Conservation (phyloP, 2,329 filamentous ascomycete genomes). For the Colletotrichum magnum region DNA sequence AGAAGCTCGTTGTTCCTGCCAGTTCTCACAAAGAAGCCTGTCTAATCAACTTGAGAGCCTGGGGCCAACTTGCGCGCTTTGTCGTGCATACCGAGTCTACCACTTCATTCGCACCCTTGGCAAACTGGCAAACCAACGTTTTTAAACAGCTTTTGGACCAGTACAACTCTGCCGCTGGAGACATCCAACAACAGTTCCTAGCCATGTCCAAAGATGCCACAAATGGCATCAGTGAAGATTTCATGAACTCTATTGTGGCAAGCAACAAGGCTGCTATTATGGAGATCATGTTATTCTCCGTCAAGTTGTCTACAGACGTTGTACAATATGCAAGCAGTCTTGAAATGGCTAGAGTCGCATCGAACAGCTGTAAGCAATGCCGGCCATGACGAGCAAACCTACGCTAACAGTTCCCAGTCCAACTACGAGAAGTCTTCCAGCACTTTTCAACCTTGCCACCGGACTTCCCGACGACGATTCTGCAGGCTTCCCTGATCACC, state of each 20-base stretch:
- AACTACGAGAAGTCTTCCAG: constrained; percentile 66
- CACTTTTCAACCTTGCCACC: constrained; percentile 59
- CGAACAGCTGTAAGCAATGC: constrained; percentile 58
- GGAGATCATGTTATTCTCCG: constrained; percentile 66
- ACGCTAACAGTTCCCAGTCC: constrained; percentile 50
- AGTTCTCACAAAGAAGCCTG: constrained; percentile 77
- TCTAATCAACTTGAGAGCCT: constrained; percentile 73
- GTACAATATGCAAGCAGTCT: constrained; percentile 62
- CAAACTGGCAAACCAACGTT: constrained; percentile 67
- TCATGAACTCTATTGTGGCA: constrained; percentile 64
- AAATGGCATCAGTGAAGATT: constrained; percentile 57
- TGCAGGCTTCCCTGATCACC: constrained; percentile 61
- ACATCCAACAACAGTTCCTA: constrained; percentile 70
- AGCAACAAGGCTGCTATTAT: constrained; percentile 67
- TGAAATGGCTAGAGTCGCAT: constrained; percentile 61
- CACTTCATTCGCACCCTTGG: constrained; percentile 62
- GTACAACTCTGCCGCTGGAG: constrained; percentile 68
- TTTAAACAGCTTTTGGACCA: constrained; percentile 71
- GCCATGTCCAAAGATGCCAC: constrained; percentile 63
- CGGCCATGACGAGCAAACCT: neutral
- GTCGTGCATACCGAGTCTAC: constrained; percentile 60
- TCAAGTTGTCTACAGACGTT: constrained; percentile 65
- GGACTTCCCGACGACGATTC: constrained; percentile 63
- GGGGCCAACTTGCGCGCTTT: constrained; percentile 74
- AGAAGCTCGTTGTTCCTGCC: constrained; percentile 70